Percentiles rank a stretch among this genome's conserved stretches.
Evolutionary conservation across 148 eudicot genomes (phyloP).

Genomic region (Rhododendron vialii): DNA sequence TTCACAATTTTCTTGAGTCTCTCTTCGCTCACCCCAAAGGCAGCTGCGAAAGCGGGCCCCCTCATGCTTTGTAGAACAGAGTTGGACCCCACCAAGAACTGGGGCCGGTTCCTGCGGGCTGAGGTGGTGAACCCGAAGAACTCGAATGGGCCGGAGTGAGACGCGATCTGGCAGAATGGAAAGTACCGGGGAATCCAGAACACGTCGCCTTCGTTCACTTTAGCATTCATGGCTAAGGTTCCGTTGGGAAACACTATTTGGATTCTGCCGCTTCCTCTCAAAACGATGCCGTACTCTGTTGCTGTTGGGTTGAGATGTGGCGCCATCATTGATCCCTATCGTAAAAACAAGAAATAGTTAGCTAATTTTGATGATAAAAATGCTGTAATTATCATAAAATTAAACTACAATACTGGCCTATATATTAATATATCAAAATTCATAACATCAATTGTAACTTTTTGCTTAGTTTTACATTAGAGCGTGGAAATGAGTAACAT

Average conservation of each 20-base stretch:
- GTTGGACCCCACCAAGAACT: slow-evolving; percentile 68
- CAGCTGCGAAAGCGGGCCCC: slow-evolving; percentile 69
- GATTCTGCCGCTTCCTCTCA: slow-evolving; percentile 64
- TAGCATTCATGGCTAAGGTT: slow-evolving; percentile 56
- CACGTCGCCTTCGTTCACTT: slow-evolving; percentile 66
- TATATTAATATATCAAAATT: neutral
- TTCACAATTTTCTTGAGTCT: slow-evolving; percentile 28
- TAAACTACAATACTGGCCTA: too few relatives aligned
- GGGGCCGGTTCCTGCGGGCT: slow-evolving; percentile 56
- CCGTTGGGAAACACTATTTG: slow-evolving; percentile 84
- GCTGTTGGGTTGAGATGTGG: slow-evolving; percentile 87
- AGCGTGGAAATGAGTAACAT: neutral
- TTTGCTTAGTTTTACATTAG: too few relatives aligned
- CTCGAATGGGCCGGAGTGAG: slow-evolving; percentile 64
- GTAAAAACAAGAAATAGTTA: neutral
- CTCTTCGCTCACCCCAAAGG: slow-evolving; percentile 62
- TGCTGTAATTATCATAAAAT: too few relatives aligned
- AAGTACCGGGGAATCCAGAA: slow-evolving; percentile 80
- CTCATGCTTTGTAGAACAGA: slow-evolving; percentile 54
- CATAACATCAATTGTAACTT: too few relatives aligned
- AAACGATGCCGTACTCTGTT: slow-evolving; percentile 65
- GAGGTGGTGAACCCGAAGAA: slow-evolving; percentile 91
- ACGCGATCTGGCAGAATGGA: slow-evolving; percentile 91
- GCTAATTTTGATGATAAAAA: neutral
- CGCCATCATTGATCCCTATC: slow-evolving; percentile 87